A percentile compares a stretch with the other conserved stretches of the same genome.
phyloP scores from a whole-genome alignment of 1,284 basidiomycete genomes.

The Trametes versicolor region DNA sequence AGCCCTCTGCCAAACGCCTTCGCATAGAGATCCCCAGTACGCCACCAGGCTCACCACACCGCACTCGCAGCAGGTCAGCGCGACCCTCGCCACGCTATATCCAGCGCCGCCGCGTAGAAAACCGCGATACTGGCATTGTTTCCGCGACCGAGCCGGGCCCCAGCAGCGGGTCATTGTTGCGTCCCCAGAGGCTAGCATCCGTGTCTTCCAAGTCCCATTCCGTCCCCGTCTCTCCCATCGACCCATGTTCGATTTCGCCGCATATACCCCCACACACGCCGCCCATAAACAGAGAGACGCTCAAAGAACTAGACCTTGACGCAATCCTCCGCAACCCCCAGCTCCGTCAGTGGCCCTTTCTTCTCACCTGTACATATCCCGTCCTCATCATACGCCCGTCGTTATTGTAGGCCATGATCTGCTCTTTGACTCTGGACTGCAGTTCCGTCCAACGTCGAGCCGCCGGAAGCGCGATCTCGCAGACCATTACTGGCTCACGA shows the following conservation, averaged over 20 bases:
- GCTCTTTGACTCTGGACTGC: slow-evolving; percentile 83
- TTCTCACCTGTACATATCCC: slow-evolving; percentile 24
- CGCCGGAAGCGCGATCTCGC: slow-evolving; percentile 79
- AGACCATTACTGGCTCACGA: slow-evolving; percentile 88
- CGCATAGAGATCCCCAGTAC: slow-evolving; percentile 45
- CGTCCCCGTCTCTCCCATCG: slow-evolving; percentile 52
- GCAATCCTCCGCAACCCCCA: slow-evolving; percentile 91
- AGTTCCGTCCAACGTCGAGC: slow-evolving; percentile 76
- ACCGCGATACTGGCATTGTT: slow-evolving; percentile 62
- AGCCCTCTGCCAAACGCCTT: slow-evolving; percentile 48
- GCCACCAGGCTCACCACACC: slow-evolving; percentile 37
- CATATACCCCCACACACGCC: slow-evolving; percentile 78
- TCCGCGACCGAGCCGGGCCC: slow-evolving; percentile 57
- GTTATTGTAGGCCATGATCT: slow-evolving; percentile 80
- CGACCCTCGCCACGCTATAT: slow-evolving; percentile 33
- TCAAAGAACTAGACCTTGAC: slow-evolving; percentile 87
- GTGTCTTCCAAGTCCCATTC: slow-evolving; percentile 38
- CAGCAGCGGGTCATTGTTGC: slow-evolving; percentile 46
- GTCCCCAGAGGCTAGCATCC: slow-evolving; percentile 43
- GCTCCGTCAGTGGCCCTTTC: slow-evolving; percentile 69
- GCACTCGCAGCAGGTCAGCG: slow-evolving; percentile 37
- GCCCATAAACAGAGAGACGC: slow-evolving; percentile 83
- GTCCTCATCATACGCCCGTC: slow-evolving; percentile 30
- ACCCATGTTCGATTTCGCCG: slow-evolving; percentile 55
- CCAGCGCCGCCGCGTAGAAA: slow-evolving; percentile 50